These are phyloP conservation scores for Aspergillus costaricaensis DNA, from an alignment of 2,329 filamentous ascomycete genomes.

Conservation along the genomic window DNA sequence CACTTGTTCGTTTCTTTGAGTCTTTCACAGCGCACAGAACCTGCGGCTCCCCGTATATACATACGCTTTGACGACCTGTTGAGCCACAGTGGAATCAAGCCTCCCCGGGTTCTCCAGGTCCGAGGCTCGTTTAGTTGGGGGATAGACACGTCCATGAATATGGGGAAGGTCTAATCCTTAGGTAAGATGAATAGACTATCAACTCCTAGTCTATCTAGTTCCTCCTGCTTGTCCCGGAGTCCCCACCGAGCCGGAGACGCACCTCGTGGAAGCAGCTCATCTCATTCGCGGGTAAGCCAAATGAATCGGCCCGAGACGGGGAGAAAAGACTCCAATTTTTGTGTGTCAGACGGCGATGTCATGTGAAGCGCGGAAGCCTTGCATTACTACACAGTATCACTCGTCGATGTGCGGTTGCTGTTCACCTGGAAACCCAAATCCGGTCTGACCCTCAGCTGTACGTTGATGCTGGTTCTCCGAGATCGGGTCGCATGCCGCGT, in stretches of 20 bases:
- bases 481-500: constrained; percentile 5
- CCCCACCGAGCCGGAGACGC: constrained; percentile 6
- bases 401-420: not conserved
- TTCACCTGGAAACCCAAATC: constrained; percentile 3
- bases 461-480: constrained; percentile 1
- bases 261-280: not conserved
- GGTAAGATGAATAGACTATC: constrained; percentile 3
- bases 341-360: constrained; percentile 5
- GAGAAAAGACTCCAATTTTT: not conserved
- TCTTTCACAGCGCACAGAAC: not conserved
- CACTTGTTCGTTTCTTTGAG: too few species aligned
- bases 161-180: constrained; percentile 4
- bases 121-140: not conserved
- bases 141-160: not conserved
- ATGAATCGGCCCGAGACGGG: constrained; percentile 6
- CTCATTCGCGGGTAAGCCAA: constrained; percentile 4
- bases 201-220: not conserved
- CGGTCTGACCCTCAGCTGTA: not conserved
- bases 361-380: constrained; percentile 2
- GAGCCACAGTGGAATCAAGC: not conserved
- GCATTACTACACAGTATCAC: not conserved
- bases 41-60: not conserved
- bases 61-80: not conserved
- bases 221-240: not conserved
- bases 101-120: not conserved